Conservation (phyloP, 2,329 filamentous ascomycete genomes). For the Arthroderma sp. region DNA sequence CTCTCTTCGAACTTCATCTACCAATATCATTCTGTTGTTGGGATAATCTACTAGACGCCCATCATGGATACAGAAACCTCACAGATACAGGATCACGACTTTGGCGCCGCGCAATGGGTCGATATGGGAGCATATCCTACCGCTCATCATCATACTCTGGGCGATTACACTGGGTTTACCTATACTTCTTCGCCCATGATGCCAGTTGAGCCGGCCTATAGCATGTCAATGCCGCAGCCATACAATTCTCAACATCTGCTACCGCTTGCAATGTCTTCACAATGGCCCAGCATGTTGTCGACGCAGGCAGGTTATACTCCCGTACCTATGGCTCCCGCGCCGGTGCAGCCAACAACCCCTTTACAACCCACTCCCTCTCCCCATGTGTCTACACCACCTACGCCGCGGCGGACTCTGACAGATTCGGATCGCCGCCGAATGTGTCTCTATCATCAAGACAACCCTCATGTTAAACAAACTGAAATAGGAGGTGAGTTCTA, state of each 20-base stretch:
- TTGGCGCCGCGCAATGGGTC: conserved; percentile 33
- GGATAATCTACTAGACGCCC: background rate
- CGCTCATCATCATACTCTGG: conserved; percentile 55
- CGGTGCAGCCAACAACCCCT: conserved; percentile 40
- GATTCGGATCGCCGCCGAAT: conserved; percentile 82
- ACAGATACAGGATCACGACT: conserved; percentile 32
- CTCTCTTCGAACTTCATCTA: too few species aligned
- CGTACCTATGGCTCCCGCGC: conserved; percentile 43
- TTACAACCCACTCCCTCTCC: conserved; percentile 38
- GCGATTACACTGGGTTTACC: conserved; percentile 52
- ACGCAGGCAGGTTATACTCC: conserved; percentile 53
- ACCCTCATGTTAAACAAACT: conserved; percentile 83
- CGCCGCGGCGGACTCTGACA: conserved; percentile 74
- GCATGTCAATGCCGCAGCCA: conserved; percentile 44
- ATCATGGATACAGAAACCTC: conserved; percentile 34
- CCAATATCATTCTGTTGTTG: background rate
- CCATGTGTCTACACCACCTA: conserved; percentile 28
- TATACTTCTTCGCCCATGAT: conserved; percentile 52
- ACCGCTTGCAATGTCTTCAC: conserved; percentile 57
- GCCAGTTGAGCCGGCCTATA: conserved; percentile 43
- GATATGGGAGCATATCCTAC: conserved; percentile 35
- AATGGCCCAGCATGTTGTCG: conserved; percentile 75
- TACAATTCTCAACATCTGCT: conserved; percentile 46
- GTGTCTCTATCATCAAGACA: conserved; percentile 85
- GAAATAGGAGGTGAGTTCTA: conserved; percentile 63